Percentiles rank a stretch among this genome's conserved stretches.
phyloP scores from a whole-genome alignment of 1,139 yeast genomes.

The Schizosaccharomyces versatilis region DNA sequence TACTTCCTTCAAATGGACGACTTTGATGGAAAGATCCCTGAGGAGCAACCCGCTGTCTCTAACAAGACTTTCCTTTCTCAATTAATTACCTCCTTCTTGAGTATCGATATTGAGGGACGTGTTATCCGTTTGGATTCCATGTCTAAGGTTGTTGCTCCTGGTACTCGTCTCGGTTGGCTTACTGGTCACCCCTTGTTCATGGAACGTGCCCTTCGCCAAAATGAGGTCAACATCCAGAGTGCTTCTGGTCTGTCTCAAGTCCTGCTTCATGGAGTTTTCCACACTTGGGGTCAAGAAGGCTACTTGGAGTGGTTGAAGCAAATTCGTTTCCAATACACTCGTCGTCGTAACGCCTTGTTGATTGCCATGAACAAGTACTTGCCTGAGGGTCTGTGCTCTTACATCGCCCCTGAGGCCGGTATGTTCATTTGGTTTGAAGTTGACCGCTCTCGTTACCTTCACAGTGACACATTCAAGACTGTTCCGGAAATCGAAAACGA shows the following conservation, averaged over 20 bases:
- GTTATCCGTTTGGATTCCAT: constrained; percentile 76
- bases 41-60: constrained; percentile 18
- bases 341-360: constrained; percentile 55
- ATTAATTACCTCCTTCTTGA: constrained; percentile 57
- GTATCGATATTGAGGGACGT: constrained; percentile 70
- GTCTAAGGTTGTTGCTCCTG: constrained; percentile 86
- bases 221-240: constrained; percentile 64
- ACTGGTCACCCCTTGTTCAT: constrained; percentile 47
- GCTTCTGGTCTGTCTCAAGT: constrained; percentile 70
- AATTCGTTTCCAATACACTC: constrained; percentile 59
- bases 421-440: constrained; percentile 70
- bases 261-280: constrained; percentile 36
- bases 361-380: constrained; percentile 40
- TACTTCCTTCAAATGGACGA: constrained; percentile 56
- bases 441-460: constrained; percentile 47
- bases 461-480: neutral
- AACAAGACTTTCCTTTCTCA: constrained; percentile 38
- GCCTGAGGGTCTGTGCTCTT: constrained; percentile 35
- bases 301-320: constrained; percentile 77
- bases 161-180: constrained; percentile 77
- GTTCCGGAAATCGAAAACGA: constrained; percentile 32
- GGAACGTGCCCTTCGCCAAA: constrained; percentile 48
- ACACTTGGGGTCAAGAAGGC: constrained; percentile 55
- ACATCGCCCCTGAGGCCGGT: constrained; percentile 68
- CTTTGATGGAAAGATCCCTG: constrained; percentile 21